Percentiles rank a stretch among this genome's conserved stretches.
phyloP scores from a whole-genome alignment of 1,284 basidiomycete genomes.

The Rhizoctonia solani region DNA sequence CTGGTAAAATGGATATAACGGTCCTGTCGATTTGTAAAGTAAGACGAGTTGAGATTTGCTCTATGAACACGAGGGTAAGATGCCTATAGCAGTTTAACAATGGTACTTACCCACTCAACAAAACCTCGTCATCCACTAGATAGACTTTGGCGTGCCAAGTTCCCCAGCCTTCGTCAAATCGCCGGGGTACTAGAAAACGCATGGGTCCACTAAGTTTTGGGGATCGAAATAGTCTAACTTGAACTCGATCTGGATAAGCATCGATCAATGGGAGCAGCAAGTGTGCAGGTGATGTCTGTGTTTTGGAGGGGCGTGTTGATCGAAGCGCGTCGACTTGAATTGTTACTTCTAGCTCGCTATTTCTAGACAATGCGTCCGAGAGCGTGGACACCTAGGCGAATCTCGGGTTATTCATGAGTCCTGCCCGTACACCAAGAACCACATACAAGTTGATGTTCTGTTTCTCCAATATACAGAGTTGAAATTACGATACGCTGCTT shows the following conservation, averaged over 20 bases:
- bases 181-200: constrained; percentile 79
- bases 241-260: constrained; percentile 74
- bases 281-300: constrained; percentile 62
- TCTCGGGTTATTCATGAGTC: constrained; percentile 5
- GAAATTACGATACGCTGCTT: constrained; percentile 81
- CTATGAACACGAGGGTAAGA: constrained; percentile 51
- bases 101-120: constrained; percentile 84
- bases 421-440: constrained; percentile 7
- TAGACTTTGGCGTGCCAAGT: constrained; percentile 99
- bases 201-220: constrained; percentile 79
- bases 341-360: constrained; percentile 67
- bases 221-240: constrained; percentile 81
- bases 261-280: constrained; percentile 73
- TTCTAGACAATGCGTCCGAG: constrained; percentile 59
- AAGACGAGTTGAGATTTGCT: constrained; percentile 93
- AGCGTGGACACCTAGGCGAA: constrained; percentile 68
- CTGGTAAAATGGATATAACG: constrained; percentile 80
- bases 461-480: constrained; percentile 78
- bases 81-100: constrained; percentile 22
- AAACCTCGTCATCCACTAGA: constrained; percentile 87
- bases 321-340: constrained; percentile 89
- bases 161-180: constrained; percentile 98
- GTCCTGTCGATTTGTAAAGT: constrained; percentile 95
- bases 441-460: constrained; percentile 69
- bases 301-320: constrained; percentile 70